A percentile compares a stretch with the other conserved stretches of the same genome.
Evolutionary conservation across 345 rosid genomes (phyloP).

Genomic region (Populus pruinosa): DNA sequence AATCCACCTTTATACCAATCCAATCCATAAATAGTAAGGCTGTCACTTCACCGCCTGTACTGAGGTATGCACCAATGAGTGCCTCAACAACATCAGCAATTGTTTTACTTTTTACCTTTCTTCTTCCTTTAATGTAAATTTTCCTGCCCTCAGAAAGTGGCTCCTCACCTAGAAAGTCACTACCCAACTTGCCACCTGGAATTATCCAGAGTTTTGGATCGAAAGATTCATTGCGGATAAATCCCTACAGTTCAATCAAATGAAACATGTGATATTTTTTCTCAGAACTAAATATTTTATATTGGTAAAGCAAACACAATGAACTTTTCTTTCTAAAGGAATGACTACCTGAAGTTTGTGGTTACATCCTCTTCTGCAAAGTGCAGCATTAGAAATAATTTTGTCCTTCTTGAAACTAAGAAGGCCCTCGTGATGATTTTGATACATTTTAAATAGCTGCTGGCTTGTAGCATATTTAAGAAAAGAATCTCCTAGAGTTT

Average conservation of each 20-base stretch:
- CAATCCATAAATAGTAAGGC: slow-evolving; percentile 58
- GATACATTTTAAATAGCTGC: slow-evolving; percentile 54
- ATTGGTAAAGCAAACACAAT: not conserved
- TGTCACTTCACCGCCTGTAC: slow-evolving; percentile 65
- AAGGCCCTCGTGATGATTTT: slow-evolving; percentile 70
- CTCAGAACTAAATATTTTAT: not conserved
- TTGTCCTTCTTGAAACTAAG: slow-evolving; percentile 62
- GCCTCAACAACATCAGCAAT: slow-evolving; percentile 92
- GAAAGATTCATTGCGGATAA: slow-evolving; percentile 65
- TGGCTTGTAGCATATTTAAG: slow-evolving; percentile 78
- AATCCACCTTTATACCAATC: slow-evolving; percentile 66
- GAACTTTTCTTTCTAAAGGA: not conserved
- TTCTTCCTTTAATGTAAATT: slow-evolving; percentile 42
- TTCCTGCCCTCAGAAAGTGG: slow-evolving; percentile 28
- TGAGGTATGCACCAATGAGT: slow-evolving; percentile 74
- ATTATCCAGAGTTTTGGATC: slow-evolving; percentile 69
- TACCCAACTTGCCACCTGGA: slow-evolving; percentile 55
- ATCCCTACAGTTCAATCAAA: slow-evolving; percentile 46
- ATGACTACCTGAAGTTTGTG: slow-evolving; percentile 63
- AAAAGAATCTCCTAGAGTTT: slow-evolving; percentile 93
- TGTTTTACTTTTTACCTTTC: slow-evolving; percentile 50
- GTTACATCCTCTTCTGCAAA: slow-evolving; percentile 65
- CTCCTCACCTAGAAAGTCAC: slow-evolving; percentile 34
- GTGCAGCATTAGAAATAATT: slow-evolving; percentile 63
- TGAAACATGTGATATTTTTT: not conserved